These are phyloP conservation scores for Fusarium sp. DNA, from an alignment of 2,329 filamentous ascomycete genomes.

Conservation along the genomic window DNA sequence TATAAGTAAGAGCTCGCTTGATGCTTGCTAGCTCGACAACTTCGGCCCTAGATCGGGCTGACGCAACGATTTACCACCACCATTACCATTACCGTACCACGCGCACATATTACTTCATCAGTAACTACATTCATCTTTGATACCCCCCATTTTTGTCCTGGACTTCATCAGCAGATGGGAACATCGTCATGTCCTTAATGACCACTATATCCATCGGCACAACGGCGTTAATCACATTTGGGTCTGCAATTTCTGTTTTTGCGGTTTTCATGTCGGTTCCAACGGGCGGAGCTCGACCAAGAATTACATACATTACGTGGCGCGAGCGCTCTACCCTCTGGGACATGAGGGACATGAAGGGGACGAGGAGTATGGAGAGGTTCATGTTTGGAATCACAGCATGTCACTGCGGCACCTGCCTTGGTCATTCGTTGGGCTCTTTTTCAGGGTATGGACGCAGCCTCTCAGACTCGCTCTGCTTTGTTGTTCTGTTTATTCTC, in stretches of 20 bases:
- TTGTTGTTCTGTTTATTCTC: slow-evolving; percentile 8
- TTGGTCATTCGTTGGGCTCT: slow-evolving; percentile 2
- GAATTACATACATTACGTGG: slow-evolving; percentile 24
- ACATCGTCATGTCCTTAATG: slow-evolving; percentile 46
- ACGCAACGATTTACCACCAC: slow-evolving; percentile 28
- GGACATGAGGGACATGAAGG: slow-evolving; percentile 11
- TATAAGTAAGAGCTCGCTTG: slow-evolving; percentile 27
- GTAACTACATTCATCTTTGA: slow-evolving; percentile 53
- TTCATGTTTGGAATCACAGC: slow-evolving; percentile 23
- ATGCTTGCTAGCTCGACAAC: background rate
- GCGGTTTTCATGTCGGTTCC: slow-evolving; percentile 33
- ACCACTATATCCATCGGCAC: slow-evolving; percentile 47
- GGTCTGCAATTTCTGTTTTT: slow-evolving; percentile 40
- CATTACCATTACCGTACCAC: slow-evolving; percentile 28
- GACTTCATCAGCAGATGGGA: slow-evolving; percentile 43
- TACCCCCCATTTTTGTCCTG: slow-evolving; percentile 48
- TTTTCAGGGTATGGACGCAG: slow-evolving; percentile 35
- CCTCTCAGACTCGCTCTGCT: background rate
- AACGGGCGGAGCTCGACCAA: slow-evolving; percentile 12
- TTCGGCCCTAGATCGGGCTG: background rate
- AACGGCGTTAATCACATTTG: slow-evolving; percentile 46
- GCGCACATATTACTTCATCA: slow-evolving; percentile 46
- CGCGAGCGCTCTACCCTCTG: slow-evolving; percentile 21
- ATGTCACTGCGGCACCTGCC: background rate
- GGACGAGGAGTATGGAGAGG: background rate